A percentile compares a stretch with the other conserved stretches of the same genome.
Conservation (phyloP, 495 filamentous ascomycete species). For the Aspergillus saccharolyticus region DNA sequence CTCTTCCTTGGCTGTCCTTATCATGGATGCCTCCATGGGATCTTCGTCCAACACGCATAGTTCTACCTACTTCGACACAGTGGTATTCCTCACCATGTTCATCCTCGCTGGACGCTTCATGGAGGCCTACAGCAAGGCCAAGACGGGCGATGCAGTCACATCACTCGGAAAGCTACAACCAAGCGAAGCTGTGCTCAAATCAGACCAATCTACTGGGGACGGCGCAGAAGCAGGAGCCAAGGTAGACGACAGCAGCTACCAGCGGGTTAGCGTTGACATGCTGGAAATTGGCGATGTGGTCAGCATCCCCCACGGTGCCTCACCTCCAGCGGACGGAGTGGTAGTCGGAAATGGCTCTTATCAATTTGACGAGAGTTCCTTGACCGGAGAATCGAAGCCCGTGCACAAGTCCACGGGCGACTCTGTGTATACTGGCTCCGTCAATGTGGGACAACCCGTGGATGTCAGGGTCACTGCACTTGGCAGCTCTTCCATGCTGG, state of each 20-base stretch:
- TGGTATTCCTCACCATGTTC: conserved; percentile 90
- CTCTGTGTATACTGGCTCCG: conserved; percentile 74
- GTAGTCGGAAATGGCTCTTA: conserved; percentile 56
- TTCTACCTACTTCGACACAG: conserved; percentile 86
- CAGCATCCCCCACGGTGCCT: conserved; percentile 68
- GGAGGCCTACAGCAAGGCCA: conserved; percentile 90
- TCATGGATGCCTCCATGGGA: conserved; percentile 54
- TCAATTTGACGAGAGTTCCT: conserved; percentile 81
- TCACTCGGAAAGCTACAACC: conserved; percentile 75
- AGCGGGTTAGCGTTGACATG: conserved; percentile 59
- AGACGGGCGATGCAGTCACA: conserved; percentile 82
- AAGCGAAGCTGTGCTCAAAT: conserved; percentile 68
- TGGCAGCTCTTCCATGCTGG: conserved; percentile 80
- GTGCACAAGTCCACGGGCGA: conserved; percentile 69
- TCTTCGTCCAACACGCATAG: conserved; percentile 37
- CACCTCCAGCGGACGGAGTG: conserved; percentile 79
- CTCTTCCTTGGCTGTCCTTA: conserved; percentile 73
- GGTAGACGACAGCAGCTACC: conserved; percentile 21
- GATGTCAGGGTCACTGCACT: conserved; percentile 64
- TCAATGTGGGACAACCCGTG: conserved; percentile 73
- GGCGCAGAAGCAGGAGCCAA: conserved; percentile 3
- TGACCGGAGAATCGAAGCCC: conserved; percentile 82
- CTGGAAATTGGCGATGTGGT: conserved; percentile 82
- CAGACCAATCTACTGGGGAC: conserved; percentile 8
- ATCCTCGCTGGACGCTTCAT: conserved; percentile 75